These are phyloP conservation scores for Lentithecium fluviatile DNA, from an alignment of 495 filamentous ascomycete species.

Conservation along the genomic window DNA sequence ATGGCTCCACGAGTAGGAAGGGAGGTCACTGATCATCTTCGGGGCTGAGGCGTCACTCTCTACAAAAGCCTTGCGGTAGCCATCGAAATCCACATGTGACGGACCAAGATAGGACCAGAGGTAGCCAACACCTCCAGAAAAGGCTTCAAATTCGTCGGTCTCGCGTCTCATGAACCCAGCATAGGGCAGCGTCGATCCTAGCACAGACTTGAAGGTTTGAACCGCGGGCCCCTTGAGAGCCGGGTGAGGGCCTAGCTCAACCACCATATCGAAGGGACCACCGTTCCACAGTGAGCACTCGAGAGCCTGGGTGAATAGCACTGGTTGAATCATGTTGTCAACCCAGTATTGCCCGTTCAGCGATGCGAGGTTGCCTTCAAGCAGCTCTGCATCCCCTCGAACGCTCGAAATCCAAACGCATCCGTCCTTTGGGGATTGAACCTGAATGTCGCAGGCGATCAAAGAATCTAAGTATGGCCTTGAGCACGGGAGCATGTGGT, in stretches of 20 bases:
- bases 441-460: too few relatives aligned
- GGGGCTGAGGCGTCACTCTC: neutral
- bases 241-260: constrained; percentile 43
- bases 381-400: constrained; percentile 4
- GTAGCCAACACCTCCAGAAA: neutral
- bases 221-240: constrained; percentile 38
- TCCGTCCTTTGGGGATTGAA: too few relatives aligned
- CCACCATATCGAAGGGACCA: constrained; percentile 4
- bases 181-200: neutral
- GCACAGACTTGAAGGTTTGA: constrained; percentile 14
- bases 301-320: constrained; percentile 56
- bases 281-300: neutral
- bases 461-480: too few relatives aligned
- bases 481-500: too few relatives aligned
- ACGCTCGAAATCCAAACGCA: constrained; percentile 11
- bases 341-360: constrained; percentile 32
- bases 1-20: neutral
- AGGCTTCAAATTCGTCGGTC: neutral
- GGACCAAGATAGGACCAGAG: neutral
- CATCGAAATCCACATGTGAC: neutral
- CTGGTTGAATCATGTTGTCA: constrained; percentile 15
- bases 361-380: constrained; percentile 15
- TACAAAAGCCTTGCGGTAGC: neutral
- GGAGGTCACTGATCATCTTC: neutral
- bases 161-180: neutral